Conservation (phyloP, 495 filamentous ascomycete genomes). For the Amphirosellinia nigrospora region DNA sequence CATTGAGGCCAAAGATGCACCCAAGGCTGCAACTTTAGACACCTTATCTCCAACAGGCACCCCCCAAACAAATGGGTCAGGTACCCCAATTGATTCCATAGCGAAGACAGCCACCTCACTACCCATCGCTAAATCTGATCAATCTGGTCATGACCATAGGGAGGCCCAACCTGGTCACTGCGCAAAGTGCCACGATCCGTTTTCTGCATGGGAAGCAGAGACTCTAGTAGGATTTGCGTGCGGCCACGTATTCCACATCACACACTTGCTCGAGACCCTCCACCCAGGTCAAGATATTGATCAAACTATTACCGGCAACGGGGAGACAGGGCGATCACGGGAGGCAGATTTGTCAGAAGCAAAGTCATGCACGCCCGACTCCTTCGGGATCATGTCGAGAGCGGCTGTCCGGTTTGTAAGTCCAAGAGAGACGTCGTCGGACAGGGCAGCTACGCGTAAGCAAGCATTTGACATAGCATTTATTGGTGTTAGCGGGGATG, state of each 20-base stretch:
- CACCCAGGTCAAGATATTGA: conserved; percentile 47
- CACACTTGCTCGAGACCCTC: conserved; percentile 69
- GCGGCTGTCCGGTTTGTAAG: conserved; percentile 73
- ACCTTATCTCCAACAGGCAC: conserved; percentile 34
- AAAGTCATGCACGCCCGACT: conserved; percentile 91
- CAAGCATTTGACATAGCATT: conserved; percentile 18
- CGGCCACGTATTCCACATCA: conserved; percentile 87
- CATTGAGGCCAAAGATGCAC: conserved; percentile 40
- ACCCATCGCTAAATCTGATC: conserved; percentile 28
- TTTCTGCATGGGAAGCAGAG: conserved; percentile 67
- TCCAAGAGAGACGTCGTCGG: conserved; percentile 35
- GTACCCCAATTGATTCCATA: conserved; percentile 33
- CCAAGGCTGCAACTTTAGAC: not conserved
- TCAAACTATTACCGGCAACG: conserved; percentile 43
- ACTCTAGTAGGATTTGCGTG: conserved; percentile 91
- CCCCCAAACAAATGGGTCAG: conserved; percentile 37
- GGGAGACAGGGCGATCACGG: conserved; percentile 44
- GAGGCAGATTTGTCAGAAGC: conserved; percentile 63
- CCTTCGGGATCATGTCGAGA: conserved; percentile 70
- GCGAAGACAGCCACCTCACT: conserved; percentile 39
- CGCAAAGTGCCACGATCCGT: conserved; percentile 66
- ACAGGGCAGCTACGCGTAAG: conserved; percentile 12
- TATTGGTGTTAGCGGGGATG: conserved; percentile 4
- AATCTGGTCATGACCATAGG: conserved; percentile 29
- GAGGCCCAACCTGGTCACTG: conserved; percentile 59